Base-by-base conservation (phyloP, 345 rosid genomes). In the Corchorus capsularis region DNA sequence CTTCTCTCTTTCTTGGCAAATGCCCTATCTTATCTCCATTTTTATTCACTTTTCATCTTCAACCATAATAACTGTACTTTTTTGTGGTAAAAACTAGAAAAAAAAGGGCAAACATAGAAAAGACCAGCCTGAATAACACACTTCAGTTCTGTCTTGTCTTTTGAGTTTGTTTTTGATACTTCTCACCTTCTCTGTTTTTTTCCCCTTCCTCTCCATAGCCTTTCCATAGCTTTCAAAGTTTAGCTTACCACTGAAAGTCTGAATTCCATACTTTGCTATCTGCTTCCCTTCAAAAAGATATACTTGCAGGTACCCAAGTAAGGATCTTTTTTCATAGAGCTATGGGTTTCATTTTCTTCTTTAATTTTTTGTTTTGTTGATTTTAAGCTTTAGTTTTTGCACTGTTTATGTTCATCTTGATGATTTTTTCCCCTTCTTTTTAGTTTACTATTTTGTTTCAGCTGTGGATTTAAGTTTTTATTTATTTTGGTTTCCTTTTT, bases 11-110 rank as follows among this genome's bases (percentile, higher is more conserved):
- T 20, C 11, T 69, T 34, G 56, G 19, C 43, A 70, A 55, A 27
- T 27, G 27, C 27, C 27, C 27, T 27, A 27, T 55, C 75, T 72
- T 56, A n/a, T 72, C 75, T 53, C 34, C 74, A n/a, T 34, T 70
- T 34, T 70, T 34, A 12, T 45, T n/a, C 19, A 9, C 50, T 50
- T 34, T 41, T 71, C 74, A 35, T n/a, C 74, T 72, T 43, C 8
- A 37, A 54, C 74, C 27, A 27, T 27, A 37, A 41, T 57, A 13
- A 57, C 54, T 39, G 17, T 60, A 6, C 75, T 22, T 19, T 27
- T 12, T 57, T 72, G 75, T 72, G 54, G 22, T 19, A 56, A 32
- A 71, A 56, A 20, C 35, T 68, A 47, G 56, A 49, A 47, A 6
- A 6, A 34, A 22, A 47, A 39, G 43, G 43, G 43, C 43, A 39